A percentile compares a stretch with the other conserved stretches of the same genome.
phyloP scores from a whole-genome alignment of 345 rosid species.

The Eucalyptus viminalis region DNA sequence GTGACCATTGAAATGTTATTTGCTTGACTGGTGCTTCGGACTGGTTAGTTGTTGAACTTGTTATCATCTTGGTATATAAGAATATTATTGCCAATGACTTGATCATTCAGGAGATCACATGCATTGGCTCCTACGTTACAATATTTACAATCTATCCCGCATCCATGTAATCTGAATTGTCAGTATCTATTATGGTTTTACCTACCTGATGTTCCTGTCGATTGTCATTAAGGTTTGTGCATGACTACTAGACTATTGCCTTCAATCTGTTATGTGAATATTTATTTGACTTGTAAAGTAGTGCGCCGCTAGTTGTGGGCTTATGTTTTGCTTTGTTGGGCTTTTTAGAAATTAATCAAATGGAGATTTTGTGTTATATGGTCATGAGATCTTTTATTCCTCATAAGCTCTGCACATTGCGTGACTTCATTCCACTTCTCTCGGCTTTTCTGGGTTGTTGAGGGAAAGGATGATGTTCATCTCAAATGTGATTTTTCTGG shows the following conservation, averaged over 20 bases:
- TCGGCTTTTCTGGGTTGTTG: neutral
- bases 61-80: neutral
- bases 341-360: neutral
- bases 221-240: neutral
- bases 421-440: neutral
- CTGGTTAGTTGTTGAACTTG: neutral
- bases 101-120: neutral
- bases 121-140: neutral
- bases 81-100: neutral
- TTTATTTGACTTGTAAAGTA: neutral
- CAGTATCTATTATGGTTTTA: neutral
- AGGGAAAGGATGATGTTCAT: neutral
- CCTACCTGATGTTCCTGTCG: neutral
- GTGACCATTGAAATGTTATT: neutral
- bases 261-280: neutral
- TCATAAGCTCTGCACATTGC: neutral
- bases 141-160: neutral
- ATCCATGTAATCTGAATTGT: neutral
- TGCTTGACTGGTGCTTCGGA: neutral
- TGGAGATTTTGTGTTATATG: neutral
- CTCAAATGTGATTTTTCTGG: neutral
- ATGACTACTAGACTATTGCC: neutral
- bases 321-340: neutral
- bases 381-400: neutral
- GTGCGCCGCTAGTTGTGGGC: neutral